Conservation (phyloP, 306 rosid genomes). For the Casuarina cunninghamiana region DNA sequence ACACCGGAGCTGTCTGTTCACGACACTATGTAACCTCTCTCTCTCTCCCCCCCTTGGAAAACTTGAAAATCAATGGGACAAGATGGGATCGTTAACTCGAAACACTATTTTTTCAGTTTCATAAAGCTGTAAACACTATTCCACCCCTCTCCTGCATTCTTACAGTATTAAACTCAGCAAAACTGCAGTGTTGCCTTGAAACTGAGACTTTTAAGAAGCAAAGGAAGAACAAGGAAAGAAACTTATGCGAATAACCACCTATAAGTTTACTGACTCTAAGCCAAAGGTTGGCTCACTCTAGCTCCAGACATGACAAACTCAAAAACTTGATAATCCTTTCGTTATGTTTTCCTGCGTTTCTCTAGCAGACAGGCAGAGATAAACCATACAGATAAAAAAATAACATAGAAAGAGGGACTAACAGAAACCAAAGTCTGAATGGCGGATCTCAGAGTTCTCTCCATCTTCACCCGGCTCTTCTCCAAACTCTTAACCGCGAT, state of each 20-base stretch:
- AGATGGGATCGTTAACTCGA: background rate
- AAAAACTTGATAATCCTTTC: background rate
- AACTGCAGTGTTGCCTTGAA: background rate
- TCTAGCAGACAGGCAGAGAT: background rate
- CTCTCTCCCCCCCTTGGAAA: background rate
- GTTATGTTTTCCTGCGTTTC: constrained; percentile 3
- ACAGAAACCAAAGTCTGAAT: constrained; percentile 74
- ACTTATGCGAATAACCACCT: no score
- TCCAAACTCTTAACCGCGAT: constrained; percentile 63
- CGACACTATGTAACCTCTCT: background rate
- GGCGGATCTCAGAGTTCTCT: constrained; percentile 63
- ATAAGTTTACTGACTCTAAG: no score
- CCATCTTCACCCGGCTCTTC: constrained; percentile 54
- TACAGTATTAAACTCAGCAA: background rate
- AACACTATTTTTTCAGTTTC: background rate
- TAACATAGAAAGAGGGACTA: constrained; percentile 27
- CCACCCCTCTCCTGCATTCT: background rate
- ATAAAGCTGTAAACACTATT: background rate
- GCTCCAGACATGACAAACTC: background rate
- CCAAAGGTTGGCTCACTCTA: no score
- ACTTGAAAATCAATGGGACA: background rate
- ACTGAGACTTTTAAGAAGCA: background rate
- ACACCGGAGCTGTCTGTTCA: background rate
- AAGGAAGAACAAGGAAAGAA: background rate
- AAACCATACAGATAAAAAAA: background rate